A percentile compares a stretch with the other conserved stretches of the same genome.
These are phyloP conservation scores for Pseudocercospora pini-densiflorae DNA, from an alignment of 2,329 filamentous ascomycete species.

Conservation along the genomic window DNA sequence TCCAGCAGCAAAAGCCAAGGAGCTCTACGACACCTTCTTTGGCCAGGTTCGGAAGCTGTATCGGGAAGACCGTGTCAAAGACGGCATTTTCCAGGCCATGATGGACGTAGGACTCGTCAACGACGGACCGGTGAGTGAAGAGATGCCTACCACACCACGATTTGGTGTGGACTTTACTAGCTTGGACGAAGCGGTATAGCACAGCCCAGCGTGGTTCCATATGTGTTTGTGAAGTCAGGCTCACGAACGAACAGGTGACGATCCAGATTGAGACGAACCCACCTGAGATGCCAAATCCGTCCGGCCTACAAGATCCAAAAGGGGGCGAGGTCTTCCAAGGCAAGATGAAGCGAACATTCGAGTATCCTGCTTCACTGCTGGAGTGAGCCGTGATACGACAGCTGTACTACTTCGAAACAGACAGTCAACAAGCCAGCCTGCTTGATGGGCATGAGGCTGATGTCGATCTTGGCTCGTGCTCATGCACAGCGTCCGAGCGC, in stretches of 20 bases:
- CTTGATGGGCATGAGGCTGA: background rate
- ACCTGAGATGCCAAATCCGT: conserved; percentile 44
- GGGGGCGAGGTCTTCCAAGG: conserved; percentile 38
- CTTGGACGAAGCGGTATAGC: conserved; percentile 60
- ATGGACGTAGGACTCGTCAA: conserved; percentile 97
- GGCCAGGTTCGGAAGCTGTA: conserved; percentile 75
- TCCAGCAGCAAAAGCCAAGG: conserved; percentile 74
- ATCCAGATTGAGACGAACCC: conserved; percentile 55
- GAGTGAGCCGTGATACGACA: conserved; percentile 34
- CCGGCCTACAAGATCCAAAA: conserved; percentile 33
- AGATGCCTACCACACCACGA: conserved; percentile 20
- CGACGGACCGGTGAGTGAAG: conserved; percentile 70
- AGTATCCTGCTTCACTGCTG: conserved; percentile 41
- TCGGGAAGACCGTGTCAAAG: conserved; percentile 74
- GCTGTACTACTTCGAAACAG: background rate
- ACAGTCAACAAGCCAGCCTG: conserved; percentile 1
- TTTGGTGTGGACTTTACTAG: conserved; percentile 57
- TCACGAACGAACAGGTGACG: conserved; percentile 48
- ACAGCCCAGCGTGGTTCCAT: conserved; percentile 20
- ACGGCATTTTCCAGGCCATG: conserved; percentile 98
- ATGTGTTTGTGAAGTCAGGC: background rate
- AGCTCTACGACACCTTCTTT: conserved; percentile 84
- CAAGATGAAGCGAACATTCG: conserved; percentile 41
- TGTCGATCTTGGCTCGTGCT: conserved; percentile 7
- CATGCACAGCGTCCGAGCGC: background rate